These are phyloP conservation scores for Phytopythium montanum DNA, from an alignment of 352 stramenopile species.

Conservation along the genomic window DNA sequence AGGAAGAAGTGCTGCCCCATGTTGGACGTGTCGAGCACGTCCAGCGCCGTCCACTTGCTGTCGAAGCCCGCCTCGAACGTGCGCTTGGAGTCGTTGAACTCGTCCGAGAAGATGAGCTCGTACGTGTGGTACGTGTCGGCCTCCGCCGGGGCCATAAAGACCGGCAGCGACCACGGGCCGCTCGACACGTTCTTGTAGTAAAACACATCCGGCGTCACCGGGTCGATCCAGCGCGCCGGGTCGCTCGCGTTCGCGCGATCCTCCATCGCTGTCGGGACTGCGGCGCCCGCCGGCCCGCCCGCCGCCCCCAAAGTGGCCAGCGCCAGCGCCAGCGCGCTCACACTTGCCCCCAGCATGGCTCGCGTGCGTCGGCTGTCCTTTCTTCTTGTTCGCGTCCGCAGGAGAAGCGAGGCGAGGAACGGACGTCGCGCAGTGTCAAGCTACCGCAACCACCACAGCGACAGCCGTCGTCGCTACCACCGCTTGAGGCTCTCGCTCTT, in stretches of 20 bases:
- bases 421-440: no score
- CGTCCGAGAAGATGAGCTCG: constrained; percentile 94
- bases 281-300: constrained; percentile 14
- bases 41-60: constrained; percentile 93
- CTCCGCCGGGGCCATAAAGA: constrained; percentile 28
- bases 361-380: neutral
- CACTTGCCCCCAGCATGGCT: constrained; percentile 1
- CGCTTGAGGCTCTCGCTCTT: no score
- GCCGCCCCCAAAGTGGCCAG: constrained; percentile 16
- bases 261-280: constrained; percentile 20
- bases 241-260: constrained; percentile 38
- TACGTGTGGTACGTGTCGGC: constrained; percentile 42
- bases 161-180: constrained; percentile 26
- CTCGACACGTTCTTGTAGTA: constrained; percentile 43
- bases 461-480: no score
- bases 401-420: no score
- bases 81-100: constrained; percentile 94
- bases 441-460: no score
- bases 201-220: constrained; percentile 55
- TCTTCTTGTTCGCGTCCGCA: neutral
- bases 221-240: constrained; percentile 69
- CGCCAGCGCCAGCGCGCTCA: constrained; percentile 16
- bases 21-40: constrained; percentile 95
- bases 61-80: constrained; percentile 94
- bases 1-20: constrained; percentile 97